Evolutionary conservation across 2,329 filamentous ascomycete genomes (phyloP).

Genomic region (Cladobotryum mycophilum): DNA sequence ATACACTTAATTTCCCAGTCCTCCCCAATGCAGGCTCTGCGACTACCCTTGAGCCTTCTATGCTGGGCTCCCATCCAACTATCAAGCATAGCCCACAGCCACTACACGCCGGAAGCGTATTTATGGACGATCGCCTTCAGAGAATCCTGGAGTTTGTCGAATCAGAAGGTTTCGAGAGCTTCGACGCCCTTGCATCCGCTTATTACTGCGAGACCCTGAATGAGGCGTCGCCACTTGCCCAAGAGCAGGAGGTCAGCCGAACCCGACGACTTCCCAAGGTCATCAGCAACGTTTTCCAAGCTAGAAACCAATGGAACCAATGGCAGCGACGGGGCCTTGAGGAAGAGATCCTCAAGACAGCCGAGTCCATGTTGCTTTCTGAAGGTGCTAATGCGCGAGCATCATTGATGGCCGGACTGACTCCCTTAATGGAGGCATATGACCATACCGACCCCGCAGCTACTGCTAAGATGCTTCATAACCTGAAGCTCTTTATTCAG

Average conservation of each 20-base stretch:
- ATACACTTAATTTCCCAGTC: conserved; percentile 8
- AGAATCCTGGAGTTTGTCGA: conserved; percentile 18
- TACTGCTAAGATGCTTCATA: conserved; percentile 11
- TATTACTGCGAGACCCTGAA: conserved; percentile 20
- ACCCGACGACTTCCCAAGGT: conserved; percentile 20
- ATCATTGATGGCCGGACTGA: conserved; percentile 13
- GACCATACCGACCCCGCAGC: conserved; percentile 7
- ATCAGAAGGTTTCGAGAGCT: conserved; percentile 19
- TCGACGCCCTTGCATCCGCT: conserved; percentile 21
- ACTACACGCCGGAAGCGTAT: not conserved
- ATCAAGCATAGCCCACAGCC: not conserved
- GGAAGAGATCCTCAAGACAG: conserved; percentile 22
- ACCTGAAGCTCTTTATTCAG: conserved; percentile 18
- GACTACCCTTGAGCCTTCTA: not conserved
- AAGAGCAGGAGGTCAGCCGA: conserved; percentile 22
- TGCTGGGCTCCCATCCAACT: not conserved
- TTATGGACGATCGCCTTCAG: conserved; percentile 17
- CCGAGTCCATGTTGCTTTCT: conserved; percentile 15
- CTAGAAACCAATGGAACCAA: conserved; percentile 16
- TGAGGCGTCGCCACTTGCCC: conserved; percentile 16
- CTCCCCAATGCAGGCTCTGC: not conserved
- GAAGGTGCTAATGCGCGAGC: conserved; percentile 10
- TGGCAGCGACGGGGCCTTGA: conserved; percentile 22
- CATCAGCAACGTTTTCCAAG: conserved; percentile 16
- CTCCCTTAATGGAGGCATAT: conserved; percentile 14